These are phyloP conservation scores for Eucalyptus erythrocorys DNA, from an alignment of 345 rosid species.

Conservation along the genomic window DNA sequence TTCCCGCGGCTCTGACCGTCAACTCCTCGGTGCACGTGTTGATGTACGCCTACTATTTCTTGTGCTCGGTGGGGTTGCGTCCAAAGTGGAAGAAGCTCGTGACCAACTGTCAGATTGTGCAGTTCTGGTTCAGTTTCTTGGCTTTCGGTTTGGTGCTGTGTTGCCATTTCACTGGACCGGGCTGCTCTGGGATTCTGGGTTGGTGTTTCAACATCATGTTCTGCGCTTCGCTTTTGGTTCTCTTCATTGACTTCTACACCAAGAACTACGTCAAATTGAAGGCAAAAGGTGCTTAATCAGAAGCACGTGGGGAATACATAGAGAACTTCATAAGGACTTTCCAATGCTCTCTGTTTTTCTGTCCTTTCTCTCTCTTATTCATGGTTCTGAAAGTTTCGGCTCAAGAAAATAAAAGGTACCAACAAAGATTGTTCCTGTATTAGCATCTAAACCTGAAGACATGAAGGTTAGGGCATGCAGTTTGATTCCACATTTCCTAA, in stretches of 20 bases:
- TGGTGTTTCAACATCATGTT: constrained; percentile 59
- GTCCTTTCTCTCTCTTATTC: neutral
- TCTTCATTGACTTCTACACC: constrained; percentile 46
- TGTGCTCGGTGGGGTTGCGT: constrained; percentile 40
- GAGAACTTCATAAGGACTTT: neutral
- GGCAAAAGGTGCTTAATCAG: neutral
- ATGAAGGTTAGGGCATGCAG: neutral
- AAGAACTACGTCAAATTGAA: constrained; percentile 24
- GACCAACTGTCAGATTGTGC: constrained; percentile 66
- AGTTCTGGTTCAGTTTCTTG: constrained; percentile 49
- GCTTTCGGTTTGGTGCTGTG: constrained; percentile 39
- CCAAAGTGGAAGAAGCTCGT: constrained; percentile 79
- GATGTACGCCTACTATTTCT: constrained; percentile 60
- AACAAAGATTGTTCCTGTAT: neutral
- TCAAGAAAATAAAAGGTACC: neutral
- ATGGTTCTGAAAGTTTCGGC: neutral
- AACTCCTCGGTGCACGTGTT: constrained; percentile 56
- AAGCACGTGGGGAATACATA: neutral
- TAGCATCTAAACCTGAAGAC: neutral
- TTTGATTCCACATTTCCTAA: neutral
- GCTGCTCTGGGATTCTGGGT: constrained; percentile 62
- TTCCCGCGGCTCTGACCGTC: constrained; percentile 41
- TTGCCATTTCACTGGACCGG: constrained; percentile 6
- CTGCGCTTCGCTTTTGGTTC: constrained; percentile 54
- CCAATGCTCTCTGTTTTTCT: neutral